These are phyloP conservation scores for Rhizopogon vesiculosus DNA, from an alignment of 768 basidiomycete genomes.

Conservation along the genomic window DNA sequence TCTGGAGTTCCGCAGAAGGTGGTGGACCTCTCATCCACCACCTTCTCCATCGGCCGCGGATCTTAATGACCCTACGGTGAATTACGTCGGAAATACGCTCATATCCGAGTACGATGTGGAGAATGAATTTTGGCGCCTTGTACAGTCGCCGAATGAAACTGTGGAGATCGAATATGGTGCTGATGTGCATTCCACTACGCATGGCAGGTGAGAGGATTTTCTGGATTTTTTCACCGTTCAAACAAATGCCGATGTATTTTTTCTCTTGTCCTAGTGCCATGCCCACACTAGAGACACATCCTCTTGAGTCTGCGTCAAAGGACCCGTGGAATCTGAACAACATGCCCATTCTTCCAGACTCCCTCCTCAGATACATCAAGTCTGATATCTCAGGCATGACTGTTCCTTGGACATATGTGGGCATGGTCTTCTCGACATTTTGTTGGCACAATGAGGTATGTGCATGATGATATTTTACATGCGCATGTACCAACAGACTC, in stretches of 20 bases:
- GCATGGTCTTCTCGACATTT: slow-evolving; percentile 98
- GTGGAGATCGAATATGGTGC: slow-evolving; percentile 99
- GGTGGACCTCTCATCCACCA: slow-evolving; percentile 82
- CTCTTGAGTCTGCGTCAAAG: slow-evolving; percentile 77
- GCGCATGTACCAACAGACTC: slow-evolving; percentile 12
- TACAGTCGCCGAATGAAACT: slow-evolving; percentile 83
- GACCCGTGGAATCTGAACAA: slow-evolving; percentile 99
- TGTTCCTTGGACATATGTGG: slow-evolving; percentile 98
- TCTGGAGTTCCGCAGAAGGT: slow-evolving; percentile 79
- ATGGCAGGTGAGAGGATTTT: slow-evolving; percentile 72
- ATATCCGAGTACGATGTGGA: slow-evolving; percentile 94
- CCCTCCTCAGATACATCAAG: slow-evolving; percentile 94
- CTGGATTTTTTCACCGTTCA: slow-evolving; percentile 22
- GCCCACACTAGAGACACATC: slow-evolving; percentile 94
- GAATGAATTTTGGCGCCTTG: slow-evolving; percentile 94
- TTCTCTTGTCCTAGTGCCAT: slow-evolving; percentile 60
- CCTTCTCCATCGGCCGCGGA: slow-evolving; percentile 24
- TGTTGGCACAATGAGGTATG: slow-evolving; percentile 98
- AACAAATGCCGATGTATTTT: slow-evolving; percentile 4
- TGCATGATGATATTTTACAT: slow-evolving; percentile 13
- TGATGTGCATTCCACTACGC: slow-evolving; percentile 95
- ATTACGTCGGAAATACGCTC: slow-evolving; percentile 49
- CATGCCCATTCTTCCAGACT: slow-evolving; percentile 89
- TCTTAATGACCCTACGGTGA: slow-evolving; percentile 47
- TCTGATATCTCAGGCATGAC: slow-evolving; percentile 99